These are phyloP conservation scores for Elaeis guineensis DNA, from an alignment of 176 grass and related monocot genomes.

Conservation along the genomic window DNA sequence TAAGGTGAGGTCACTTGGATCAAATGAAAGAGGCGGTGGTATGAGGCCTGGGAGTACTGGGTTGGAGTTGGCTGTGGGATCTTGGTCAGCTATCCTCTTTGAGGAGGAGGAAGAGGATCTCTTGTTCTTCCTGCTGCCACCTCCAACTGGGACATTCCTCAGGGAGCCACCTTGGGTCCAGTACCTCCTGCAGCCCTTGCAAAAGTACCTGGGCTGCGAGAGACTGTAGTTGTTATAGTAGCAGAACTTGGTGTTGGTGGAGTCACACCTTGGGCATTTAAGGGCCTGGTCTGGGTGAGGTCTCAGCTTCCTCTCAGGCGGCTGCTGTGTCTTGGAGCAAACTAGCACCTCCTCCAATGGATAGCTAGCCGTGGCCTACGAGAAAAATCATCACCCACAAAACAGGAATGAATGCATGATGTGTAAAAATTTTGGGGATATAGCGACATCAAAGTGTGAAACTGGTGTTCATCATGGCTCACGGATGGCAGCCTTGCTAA, in stretches of 20 bases:
- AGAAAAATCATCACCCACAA: not conserved
- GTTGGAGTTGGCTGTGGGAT: not conserved
- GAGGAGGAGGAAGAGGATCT: constrained; percentile 5
- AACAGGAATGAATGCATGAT: too few species aligned
- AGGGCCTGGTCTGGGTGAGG: constrained; percentile 32
- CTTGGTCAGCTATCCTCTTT: not conserved
- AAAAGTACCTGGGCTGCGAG: constrained; percentile 54
- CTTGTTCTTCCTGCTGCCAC: not conserved
- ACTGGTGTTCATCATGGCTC: too few species aligned
- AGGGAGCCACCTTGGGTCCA: constrained; percentile 34
- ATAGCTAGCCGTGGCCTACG: constrained; percentile 1
- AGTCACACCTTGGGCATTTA: constrained; percentile 44
- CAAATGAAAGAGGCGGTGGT: not conserved
- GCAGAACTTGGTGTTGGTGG: constrained; percentile 69
- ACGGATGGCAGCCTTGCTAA: too few species aligned
- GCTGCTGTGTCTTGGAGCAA: constrained; percentile 15
- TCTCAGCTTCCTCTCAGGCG: constrained; percentile 23
- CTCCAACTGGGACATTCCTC: constrained; percentile 28
- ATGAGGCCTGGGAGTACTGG: not conserved
- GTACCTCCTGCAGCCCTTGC: constrained; percentile 16
- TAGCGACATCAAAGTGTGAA: too few species aligned
- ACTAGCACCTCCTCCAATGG: not conserved
- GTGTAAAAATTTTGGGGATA: too few species aligned
- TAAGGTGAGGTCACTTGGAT: constrained; percentile 3
- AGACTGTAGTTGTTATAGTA: constrained; percentile 67